A percentile compares a stretch with the other conserved stretches of the same genome.
These are phyloP conservation scores for Alternaria hordeiaustralica DNA, from an alignment of 2,329 filamentous ascomycete species.

Conservation along the genomic window DNA sequence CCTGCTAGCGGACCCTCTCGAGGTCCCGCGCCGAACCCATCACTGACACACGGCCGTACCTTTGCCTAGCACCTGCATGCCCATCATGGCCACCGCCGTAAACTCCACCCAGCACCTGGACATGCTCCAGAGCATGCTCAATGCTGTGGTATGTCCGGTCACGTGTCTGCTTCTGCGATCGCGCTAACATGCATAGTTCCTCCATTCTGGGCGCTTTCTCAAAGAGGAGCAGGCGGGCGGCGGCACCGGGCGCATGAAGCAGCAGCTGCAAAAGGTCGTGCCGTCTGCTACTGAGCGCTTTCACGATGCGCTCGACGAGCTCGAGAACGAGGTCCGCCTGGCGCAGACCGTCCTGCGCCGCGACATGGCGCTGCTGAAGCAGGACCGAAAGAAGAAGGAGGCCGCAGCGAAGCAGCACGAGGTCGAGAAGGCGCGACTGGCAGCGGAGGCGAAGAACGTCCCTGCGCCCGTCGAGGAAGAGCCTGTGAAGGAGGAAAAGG, in stretches of 20 bases:
- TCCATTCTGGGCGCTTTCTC: constrained; percentile 54
- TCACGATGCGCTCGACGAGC: constrained; percentile 59
- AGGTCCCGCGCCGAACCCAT: not conserved
- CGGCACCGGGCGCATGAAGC: constrained; percentile 38
- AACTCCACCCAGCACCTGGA: constrained; percentile 44
- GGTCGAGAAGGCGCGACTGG: constrained; percentile 40
- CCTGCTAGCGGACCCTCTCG: not conserved
- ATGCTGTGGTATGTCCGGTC: constrained; percentile 52
- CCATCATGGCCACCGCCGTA: constrained; percentile 24
- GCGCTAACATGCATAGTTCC: constrained; percentile 43
- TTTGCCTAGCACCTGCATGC: not conserved
- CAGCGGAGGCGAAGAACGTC: constrained; percentile 33
- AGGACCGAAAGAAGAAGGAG: constrained; percentile 45
- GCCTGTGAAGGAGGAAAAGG: constrained; percentile 21
- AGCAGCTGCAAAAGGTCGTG: constrained; percentile 48
- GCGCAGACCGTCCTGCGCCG: constrained; percentile 45
- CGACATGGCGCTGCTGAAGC: constrained; percentile 46
- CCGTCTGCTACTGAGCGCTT: constrained; percentile 53
- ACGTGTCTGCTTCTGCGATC: not conserved
- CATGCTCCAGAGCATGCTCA: constrained; percentile 56
- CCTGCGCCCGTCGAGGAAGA: constrained; percentile 11
- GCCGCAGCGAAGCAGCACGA: constrained; percentile 41
- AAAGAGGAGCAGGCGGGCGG: constrained; percentile 47
- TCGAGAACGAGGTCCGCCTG: constrained; percentile 54
- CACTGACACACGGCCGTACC: not conserved